phyloP scores from a whole-genome alignment of 2,329 filamentous ascomycete species.

The Annulohypoxylon truncatum region DNA sequence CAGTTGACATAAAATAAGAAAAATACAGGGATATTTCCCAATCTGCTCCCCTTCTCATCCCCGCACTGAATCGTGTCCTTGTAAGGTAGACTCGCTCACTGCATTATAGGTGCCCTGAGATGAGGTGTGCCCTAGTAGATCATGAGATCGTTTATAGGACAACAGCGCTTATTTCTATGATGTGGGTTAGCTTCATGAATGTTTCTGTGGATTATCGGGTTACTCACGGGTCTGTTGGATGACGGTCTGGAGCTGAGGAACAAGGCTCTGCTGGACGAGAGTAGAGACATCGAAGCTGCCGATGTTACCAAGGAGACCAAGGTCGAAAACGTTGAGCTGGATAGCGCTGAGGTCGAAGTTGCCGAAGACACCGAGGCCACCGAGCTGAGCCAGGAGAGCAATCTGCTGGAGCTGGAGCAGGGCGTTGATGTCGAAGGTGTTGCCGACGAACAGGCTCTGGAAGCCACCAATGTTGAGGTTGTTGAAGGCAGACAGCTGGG shows the following conservation, averaged over 20 bases:
- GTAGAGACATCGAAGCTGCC: slow-evolving; percentile 50
- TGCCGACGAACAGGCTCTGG: slow-evolving; percentile 56
- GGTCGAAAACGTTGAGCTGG: slow-evolving; percentile 55
- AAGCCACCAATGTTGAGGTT: slow-evolving; percentile 51
- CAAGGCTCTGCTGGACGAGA: slow-evolving; percentile 47
- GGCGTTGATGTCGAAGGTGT: slow-evolving; percentile 60
- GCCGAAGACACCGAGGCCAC: slow-evolving; percentile 56
- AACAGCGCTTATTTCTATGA: slow-evolving; percentile 35
- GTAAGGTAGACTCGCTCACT: slow-evolving; percentile 15
- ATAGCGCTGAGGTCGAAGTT: slow-evolving; percentile 60
- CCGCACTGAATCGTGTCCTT: neutral
- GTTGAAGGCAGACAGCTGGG: slow-evolving; percentile 55
- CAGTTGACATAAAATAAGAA: slow-evolving; percentile 28
- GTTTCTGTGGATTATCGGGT: no score
- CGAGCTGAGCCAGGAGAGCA: slow-evolving; percentile 51
- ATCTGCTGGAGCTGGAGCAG: slow-evolving; percentile 56
- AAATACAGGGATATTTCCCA: slow-evolving; percentile 16
- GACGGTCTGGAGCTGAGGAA: slow-evolving; percentile 50
- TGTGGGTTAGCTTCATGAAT: slow-evolving; percentile 3
- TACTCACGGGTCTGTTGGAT: slow-evolving; percentile 45
- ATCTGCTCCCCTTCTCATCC: neutral
- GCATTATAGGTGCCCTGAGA: slow-evolving; percentile 13
- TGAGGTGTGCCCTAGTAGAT: slow-evolving; percentile 15
- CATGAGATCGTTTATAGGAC: slow-evolving; percentile 23
- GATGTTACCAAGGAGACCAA: slow-evolving; percentile 55